Base-by-base conservation (phyloP, 2,329 filamentous ascomycete species). In the Ilyonectria sp. region DNA sequence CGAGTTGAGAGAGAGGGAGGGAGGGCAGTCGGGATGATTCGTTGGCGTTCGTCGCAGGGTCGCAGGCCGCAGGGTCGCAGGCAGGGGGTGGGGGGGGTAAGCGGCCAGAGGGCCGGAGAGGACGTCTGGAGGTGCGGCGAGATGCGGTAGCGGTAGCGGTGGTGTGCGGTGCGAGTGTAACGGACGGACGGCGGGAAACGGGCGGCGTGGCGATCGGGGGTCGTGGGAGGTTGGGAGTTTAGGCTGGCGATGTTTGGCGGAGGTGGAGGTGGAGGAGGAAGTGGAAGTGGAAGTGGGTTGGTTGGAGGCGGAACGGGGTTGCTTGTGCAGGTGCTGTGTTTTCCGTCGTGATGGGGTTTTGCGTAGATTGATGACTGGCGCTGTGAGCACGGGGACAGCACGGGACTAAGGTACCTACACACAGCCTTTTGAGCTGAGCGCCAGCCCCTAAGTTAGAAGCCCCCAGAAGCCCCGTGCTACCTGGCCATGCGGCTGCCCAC, bases 11-110 rank as follows among this genome's bases (percentile, higher is more conserved):
- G 50, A 57, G 62, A 56, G 44, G 56, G 63, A 60, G 57, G 63
- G 63, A 65, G 63, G 63, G 63, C 46, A 61, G 57, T 56, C 19
- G 53, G 63, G 63, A 60, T 65, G 63, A 65, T 65, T 65, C 63
- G 63, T 58, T 65, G 63, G 63, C 57, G 60, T 60, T 46, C 19
- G 63, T 60, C 26, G 56, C 52, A 57, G 63, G 53, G 63, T 60
- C 57, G 63, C 63, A 65, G 63, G 63, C 44, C 6, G 43, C 6
- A 44, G 43, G 17, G 43, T 21, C 8, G 9, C 23, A 7, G 47
- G 47, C 23, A 37, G 52, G 60, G 52, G 44, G 46, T 53, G 50
- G 61, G 53, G 53, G 47, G 61, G 60, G 31, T 31, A 35, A 23
- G 11, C 7, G 33, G 23, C 49, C 31, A 54, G 19, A 54, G 26